phyloP scores from a whole-genome alignment of 78 protist species.

The Emiliania huxleyi region DNA sequence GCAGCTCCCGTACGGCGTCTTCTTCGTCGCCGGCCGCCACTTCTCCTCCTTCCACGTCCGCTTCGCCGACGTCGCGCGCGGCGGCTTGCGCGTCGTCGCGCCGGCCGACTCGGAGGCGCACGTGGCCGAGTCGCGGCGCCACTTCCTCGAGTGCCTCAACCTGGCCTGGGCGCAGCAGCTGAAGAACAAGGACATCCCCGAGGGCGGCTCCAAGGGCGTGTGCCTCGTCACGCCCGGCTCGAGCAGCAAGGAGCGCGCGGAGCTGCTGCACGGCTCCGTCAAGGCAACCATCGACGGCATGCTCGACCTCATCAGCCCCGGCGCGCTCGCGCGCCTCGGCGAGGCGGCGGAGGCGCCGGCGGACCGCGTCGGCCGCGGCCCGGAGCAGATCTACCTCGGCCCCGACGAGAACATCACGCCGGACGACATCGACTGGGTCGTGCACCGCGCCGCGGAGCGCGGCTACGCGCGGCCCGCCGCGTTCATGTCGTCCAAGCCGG shows the following conservation, averaged over 20 bases:
- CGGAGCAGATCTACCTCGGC: conserved; percentile 68
- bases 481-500: conserved; percentile 62
- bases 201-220: conserved; percentile 86
- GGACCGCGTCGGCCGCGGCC: not conserved
- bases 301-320: conserved; percentile 47
- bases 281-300: conserved; percentile 63
- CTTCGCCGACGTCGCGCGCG: conserved; percentile 84
- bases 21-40: conserved; percentile 73
- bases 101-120: conserved; percentile 17
- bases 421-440: not conserved
- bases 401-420: conserved; percentile 68
- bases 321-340: not conserved
- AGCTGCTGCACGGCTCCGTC: conserved; percentile 46
- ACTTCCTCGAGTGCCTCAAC: conserved; percentile 81
- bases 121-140: conserved; percentile 36
- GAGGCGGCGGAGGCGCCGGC: not conserved
- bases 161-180: conserved; percentile 84
- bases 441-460: not conserved
- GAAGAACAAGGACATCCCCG: conserved; percentile 91
- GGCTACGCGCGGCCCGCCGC: conserved; percentile 58
- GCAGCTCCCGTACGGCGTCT: conserved; percentile 70
- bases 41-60: conserved; percentile 81
- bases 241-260: not conserved
- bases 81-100: conserved; percentile 79
- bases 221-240: conserved; percentile 25